phyloP scores from a whole-genome alignment of 2,329 filamentous ascomycete species.

The Lasiodiplodia sp. region DNA sequence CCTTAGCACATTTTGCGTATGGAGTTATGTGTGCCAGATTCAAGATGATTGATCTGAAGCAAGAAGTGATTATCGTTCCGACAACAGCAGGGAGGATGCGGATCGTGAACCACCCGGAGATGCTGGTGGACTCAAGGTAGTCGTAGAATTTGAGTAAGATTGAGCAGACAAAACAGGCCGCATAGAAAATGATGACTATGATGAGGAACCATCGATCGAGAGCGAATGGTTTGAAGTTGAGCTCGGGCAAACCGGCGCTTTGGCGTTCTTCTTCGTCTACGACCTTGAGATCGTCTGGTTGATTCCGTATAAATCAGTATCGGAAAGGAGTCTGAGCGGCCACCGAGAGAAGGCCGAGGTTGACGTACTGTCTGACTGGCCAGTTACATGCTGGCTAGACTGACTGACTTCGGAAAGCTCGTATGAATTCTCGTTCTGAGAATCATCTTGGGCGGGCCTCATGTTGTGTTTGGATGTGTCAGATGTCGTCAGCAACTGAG shows the following conservation, averaged over 20 bases:
- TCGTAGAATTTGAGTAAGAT: background rate
- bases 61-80: background rate
- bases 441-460: too few species aligned
- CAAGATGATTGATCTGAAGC: background rate
- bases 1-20: background rate
- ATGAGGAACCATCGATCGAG: background rate
- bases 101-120: conserved; percentile 4
- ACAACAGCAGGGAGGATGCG: background rate
- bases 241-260: background rate
- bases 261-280: background rate
- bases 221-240: background rate
- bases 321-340: background rate
- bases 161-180: background rate
- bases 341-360: background rate
- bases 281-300: background rate
- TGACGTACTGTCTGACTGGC: background rate
- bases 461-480: too few species aligned
- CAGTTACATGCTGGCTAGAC: background rate
- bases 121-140: background rate
- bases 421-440: too few species aligned
- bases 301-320: background rate
- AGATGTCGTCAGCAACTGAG: background rate
- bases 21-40: background rate
- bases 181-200: background rate
- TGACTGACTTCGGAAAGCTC: too few species aligned